Percentiles rank a stretch among this genome's conserved stretches.
Evolutionary conservation across 202 grass and related monocot genomes (phyloP).

Genomic region (Panicum virgatum): DNA sequence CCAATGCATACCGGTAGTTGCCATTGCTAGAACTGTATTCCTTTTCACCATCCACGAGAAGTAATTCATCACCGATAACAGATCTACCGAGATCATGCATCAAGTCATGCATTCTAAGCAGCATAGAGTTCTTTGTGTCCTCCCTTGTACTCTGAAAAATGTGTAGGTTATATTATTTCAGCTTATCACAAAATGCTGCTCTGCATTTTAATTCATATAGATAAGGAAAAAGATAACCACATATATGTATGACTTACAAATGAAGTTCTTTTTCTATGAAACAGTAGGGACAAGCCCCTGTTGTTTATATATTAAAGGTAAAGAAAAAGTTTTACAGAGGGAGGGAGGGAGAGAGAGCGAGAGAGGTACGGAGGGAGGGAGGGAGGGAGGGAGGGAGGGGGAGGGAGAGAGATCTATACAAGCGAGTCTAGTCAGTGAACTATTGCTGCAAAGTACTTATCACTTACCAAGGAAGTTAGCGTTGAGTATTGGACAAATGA

Average conservation of each 20-base stretch:
- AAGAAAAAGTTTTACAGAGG: not conserved
- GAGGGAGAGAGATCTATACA: too few relatives aligned
- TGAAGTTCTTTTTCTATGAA: not conserved
- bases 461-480: not conserved
- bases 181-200: not conserved
- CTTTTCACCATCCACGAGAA: not conserved
- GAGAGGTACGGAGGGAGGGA: too few relatives aligned
- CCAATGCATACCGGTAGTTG: not conserved
- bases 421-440: too few relatives aligned
- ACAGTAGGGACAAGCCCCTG: too few relatives aligned
- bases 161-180: not conserved
- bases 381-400: too few relatives aligned
- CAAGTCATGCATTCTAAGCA: slow-evolving; percentile 11
- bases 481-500: not conserved
- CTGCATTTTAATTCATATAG: not conserved
- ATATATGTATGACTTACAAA: not conserved
- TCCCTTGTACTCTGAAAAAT: not conserved
- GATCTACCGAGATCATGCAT: slow-evolving; percentile 5
- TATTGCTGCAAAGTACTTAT: too few relatives aligned
- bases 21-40: not conserved
- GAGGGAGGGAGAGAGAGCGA: too few relatives aligned
- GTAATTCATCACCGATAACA: not conserved
- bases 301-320: too few relatives aligned
- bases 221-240: not conserved
- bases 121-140: not conserved